Evolutionary conservation across 2,329 filamentous ascomycete species (phyloP), one percentile per base, ranked within the genome.

Genomic region (Hirsutella thompsonii): DNA sequence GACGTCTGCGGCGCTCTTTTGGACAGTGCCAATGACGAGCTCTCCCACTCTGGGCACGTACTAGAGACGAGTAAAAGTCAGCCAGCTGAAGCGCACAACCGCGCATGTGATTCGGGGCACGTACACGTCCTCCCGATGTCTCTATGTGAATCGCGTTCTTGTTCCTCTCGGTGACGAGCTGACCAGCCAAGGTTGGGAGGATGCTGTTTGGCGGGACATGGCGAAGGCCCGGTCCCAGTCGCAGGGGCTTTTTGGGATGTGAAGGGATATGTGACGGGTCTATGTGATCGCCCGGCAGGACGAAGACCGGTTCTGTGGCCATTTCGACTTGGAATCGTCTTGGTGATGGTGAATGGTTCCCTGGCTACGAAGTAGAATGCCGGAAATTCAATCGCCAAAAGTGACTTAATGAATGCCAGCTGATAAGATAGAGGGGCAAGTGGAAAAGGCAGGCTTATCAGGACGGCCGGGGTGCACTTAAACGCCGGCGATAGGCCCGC

Each of bases 11-110:
- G 79, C 74, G 42, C 79, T 81, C 58, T 81, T 83, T 54, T 84
- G 77, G 51, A 96, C 72, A 48, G 85, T 88, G 44, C 86, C 89
- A 55, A 98, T 85, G 49, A 96, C 80, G 37, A 94, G 76, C 60
- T 98, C 92, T 55, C 82, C 81, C n/a, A 74, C 67, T 16, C 78
- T 72, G 11, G 92, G 87, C 29, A 78, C 69, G 56, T 96, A 98
- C 76, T 92, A 40, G 14, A 9, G 33, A 16, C 11, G 28, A 56
- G 35, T 26, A n/a, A n/a, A n/a, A n/a, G n/a, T n/a, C n/a, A 26
- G 23, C 11, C 11, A 26, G 23, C 23, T 26, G 11, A 26, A 26
- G 6, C 23, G 6, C 6, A 6, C 23, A 26, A 26, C 6, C 23
- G 11, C 23, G 11, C 23, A 11, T 11, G 11, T 20, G 58, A 29